Percentiles rank a stretch among this genome's conserved stretches.
Evolutionary conservation across 2,329 filamentous ascomycete species (phyloP).

Genomic region (Penicillium sp.): DNA sequence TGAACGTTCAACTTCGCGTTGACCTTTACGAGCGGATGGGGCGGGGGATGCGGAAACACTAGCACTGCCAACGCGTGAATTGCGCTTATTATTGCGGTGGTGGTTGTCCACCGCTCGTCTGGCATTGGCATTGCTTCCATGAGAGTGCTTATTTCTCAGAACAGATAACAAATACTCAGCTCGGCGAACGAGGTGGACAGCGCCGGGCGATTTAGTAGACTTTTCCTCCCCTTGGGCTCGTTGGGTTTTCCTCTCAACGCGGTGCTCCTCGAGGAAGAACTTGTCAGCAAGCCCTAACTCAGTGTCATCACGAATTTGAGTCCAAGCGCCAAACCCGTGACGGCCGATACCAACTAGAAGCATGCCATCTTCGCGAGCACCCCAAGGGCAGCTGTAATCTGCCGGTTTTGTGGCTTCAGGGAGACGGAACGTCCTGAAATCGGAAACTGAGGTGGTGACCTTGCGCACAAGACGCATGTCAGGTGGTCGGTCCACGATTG

Average conservation of each 20-base stretch:
- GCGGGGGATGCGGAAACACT: slow-evolving; percentile 53
- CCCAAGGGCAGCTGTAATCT: slow-evolving; percentile 90
- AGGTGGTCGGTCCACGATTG: slow-evolving; percentile 85
- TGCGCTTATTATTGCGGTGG: slow-evolving; percentile 90
- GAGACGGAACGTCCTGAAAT: slow-evolving; percentile 81
- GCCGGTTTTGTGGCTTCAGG: slow-evolving; percentile 90
- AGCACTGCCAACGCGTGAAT: slow-evolving; percentile 38
- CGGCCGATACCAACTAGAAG: slow-evolving; percentile 89
- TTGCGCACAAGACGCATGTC: slow-evolving; percentile 85
- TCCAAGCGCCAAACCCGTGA: slow-evolving; percentile 95
- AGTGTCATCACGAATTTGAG: slow-evolving; percentile 86
- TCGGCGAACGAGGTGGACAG: slow-evolving; percentile 91
- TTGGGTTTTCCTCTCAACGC: slow-evolving; percentile 97
- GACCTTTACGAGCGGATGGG: slow-evolving; percentile 46
- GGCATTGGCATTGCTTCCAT: slow-evolving; percentile 64
- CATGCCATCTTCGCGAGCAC: slow-evolving; percentile 94
- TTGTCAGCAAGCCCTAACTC: slow-evolving; percentile 87
- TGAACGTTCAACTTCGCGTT: slow-evolving; percentile 47
- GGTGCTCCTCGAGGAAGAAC: slow-evolving; percentile 94
- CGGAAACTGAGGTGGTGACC: slow-evolving; percentile 65
- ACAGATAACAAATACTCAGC: slow-evolving; percentile 97
- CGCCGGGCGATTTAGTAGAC: slow-evolving; percentile 80
- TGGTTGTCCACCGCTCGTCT: slow-evolving; percentile 88
- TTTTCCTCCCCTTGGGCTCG: slow-evolving; percentile 66
- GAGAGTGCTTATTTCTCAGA: slow-evolving; percentile 81